Base-by-base conservation (phyloP, 352 stramenopile species). In the Pythium folliculosum region DNA sequence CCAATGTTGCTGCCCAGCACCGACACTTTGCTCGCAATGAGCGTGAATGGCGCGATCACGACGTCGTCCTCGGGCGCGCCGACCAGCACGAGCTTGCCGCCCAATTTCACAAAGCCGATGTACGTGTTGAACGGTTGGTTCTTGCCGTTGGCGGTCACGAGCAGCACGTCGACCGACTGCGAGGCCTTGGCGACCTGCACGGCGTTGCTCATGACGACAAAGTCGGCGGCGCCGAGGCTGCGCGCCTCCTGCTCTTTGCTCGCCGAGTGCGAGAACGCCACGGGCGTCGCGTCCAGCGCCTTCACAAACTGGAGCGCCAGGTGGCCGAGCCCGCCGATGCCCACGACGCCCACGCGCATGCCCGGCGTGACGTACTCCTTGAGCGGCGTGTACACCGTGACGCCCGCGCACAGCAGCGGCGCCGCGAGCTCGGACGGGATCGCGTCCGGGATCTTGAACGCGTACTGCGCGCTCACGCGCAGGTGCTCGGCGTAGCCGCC, bases 281-380 rank as follows among this genome's bases (percentile, higher is more conserved):
- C 80, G 0, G 84, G 70, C 21, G 82, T 67, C 10, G 59, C 63
- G 32, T 77, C 81, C 35, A 93, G 73, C 16, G 78, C 85, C 7
- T 75, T 66, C 23, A 74, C 80, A 51, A 91, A 79, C 71, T 92
- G 89, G 21, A 94, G 57, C 7, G 67, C 82, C 67, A 94, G 77
- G 62, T 94, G 86, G 35, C 86, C 86, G 9, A 94, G 68, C 25
- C 86, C 86, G 44, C 86, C 86, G 55, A 92, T 76, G n/a, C 86
- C 86, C 0, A 81, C 75, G n/a, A 94, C 71, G 30, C 67, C 85
- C 7, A 94, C 67, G 19, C 67, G 72, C 44, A 76, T 43, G 45
- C 71, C 72, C 4, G 65, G 25, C 49, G 71, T 35, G 12, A 77
- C 73, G 61, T 74, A 76, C 48, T 69, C 82, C 63, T 70, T 75